A percentile compares a stretch with the other conserved stretches of the same genome.
Conservation (phyloP, 208 protist species). For the Trypanosoma mega region DNA sequence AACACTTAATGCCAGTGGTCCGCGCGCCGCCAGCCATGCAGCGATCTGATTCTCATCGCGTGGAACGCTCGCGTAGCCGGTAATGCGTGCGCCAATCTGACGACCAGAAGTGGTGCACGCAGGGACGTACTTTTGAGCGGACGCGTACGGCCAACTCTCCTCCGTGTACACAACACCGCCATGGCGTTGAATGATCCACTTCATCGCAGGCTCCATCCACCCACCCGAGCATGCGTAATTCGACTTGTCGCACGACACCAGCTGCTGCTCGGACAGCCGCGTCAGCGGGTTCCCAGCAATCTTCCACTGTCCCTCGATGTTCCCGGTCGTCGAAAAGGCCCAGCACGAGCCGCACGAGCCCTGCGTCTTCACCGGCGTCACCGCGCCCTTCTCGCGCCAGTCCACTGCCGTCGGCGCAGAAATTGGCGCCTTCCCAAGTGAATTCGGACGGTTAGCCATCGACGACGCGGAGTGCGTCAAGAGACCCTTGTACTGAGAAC, state of each 20-base stretch:
- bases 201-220: constrained; percentile 82
- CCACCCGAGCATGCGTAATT: constrained; percentile 92
- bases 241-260: constrained; percentile 92
- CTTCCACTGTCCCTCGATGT: constrained; percentile 83
- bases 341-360: constrained; percentile 96
- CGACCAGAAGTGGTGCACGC: constrained; percentile 38
- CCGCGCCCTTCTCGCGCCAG: constrained; percentile 84
- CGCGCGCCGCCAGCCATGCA: constrained; percentile 52
- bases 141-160: constrained; percentile 85
- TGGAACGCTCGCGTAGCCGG: constrained; percentile 50
- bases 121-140: constrained; percentile 32
- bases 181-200: constrained; percentile 73
- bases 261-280: constrained; percentile 92
- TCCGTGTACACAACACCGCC: constrained; percentile 75
- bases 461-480: not conserved
- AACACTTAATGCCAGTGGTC: constrained; percentile 89
- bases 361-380: constrained; percentile 95
- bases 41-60: constrained; percentile 69
- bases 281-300: constrained; percentile 40
- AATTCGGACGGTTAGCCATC: constrained; percentile 3
- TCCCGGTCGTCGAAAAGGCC: constrained; percentile 94
- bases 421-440: not conserved
- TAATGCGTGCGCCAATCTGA: constrained; percentile 64
- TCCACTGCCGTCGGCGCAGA: constrained; percentile 33
- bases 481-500: constrained; percentile 30